Evolutionary conservation across 257 asterid species (phyloP).

Genomic region (Solanum habrochaites): DNA sequence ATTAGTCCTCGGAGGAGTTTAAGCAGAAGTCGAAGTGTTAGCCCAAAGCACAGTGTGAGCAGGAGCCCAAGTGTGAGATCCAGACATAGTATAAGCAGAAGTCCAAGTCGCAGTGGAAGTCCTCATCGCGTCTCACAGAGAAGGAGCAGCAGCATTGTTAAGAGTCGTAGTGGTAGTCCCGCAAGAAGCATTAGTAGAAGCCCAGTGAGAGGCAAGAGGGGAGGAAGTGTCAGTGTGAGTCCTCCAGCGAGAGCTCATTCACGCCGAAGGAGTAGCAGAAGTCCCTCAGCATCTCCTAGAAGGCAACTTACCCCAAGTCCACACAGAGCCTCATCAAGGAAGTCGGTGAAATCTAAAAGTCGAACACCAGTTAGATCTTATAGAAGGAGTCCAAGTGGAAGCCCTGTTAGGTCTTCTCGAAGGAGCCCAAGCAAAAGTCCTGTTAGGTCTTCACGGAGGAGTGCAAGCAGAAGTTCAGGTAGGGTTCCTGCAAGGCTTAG

Average conservation of each 20-base stretch:
- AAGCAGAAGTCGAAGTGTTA: conserved; percentile 39
- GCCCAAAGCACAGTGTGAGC: conserved; percentile 33
- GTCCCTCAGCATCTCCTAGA: conserved; percentile 30
- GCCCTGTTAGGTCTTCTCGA: conserved; percentile 37
- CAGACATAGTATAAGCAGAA: conserved; percentile 18
- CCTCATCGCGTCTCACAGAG: background rate
- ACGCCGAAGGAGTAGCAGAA: conserved; percentile 21
- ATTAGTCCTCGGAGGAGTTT: conserved; percentile 62
- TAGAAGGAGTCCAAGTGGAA: conserved; percentile 55
- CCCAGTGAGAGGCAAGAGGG: conserved; percentile 38
- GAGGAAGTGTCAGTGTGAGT: conserved; percentile 40
- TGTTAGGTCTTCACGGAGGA: conserved; percentile 34
- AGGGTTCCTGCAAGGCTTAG: background rate
- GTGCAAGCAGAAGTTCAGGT: conserved; percentile 51
- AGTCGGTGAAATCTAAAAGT: conserved; percentile 41
- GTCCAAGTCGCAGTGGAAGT: conserved; percentile 3
- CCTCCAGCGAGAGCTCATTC: conserved; percentile 36
- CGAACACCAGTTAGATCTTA: conserved; percentile 35
- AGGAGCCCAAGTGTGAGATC: conserved; percentile 51
- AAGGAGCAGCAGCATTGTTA: conserved; percentile 1
- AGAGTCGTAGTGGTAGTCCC: conserved; percentile 22
- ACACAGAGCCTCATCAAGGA: conserved; percentile 39
- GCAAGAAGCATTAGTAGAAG: conserved; percentile 27
- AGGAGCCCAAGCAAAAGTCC: conserved; percentile 85
- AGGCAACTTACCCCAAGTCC: conserved; percentile 39